Conservation (phyloP, 2,329 filamentous ascomycete species). For the Polychaeton citri region DNA sequence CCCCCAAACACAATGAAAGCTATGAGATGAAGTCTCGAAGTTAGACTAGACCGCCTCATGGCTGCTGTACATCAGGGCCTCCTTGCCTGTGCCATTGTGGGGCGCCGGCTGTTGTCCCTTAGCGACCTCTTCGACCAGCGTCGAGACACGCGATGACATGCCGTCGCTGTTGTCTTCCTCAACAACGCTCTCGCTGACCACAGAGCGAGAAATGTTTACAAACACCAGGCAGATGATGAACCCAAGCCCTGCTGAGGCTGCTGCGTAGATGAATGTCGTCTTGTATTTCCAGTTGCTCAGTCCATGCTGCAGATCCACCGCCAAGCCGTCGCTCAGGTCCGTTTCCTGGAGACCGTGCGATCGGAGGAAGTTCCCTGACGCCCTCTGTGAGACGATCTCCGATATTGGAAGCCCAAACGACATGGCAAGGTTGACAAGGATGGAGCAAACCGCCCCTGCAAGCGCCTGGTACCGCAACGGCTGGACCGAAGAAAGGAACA, state of each 20-base stretch:
- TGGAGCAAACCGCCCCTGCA: slow-evolving; percentile 22
- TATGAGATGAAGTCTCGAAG: too few relatives aligned
- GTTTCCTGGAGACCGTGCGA: background rate
- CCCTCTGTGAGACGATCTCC: slow-evolving; percentile 16
- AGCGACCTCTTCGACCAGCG: slow-evolving; percentile 3
- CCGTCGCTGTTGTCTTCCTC: slow-evolving; percentile 9
- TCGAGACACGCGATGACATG: slow-evolving; percentile 4
- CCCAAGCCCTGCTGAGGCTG: slow-evolving; percentile 16
- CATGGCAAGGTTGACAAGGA: slow-evolving; percentile 24
- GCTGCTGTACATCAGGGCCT: background rate
- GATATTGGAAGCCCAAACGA: slow-evolving; percentile 22
- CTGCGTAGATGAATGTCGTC: slow-evolving; percentile 18
- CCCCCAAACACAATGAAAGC: too few relatives aligned
- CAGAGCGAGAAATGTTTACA: slow-evolving; percentile 15
- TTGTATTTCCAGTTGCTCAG: slow-evolving; percentile 9
- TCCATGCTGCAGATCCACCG: slow-evolving; percentile 1
- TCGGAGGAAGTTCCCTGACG: slow-evolving; percentile 1
- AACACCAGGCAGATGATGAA: slow-evolving; percentile 15
- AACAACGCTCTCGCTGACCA: slow-evolving; percentile 7
- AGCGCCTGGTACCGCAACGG: slow-evolving; percentile 21
- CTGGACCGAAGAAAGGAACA: slow-evolving; percentile 19
- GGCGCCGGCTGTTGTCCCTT: background rate
- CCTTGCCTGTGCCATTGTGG: background rate
- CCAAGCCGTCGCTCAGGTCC: background rate
- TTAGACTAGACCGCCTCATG: background rate